Evolutionary conservation across 2,329 filamentous ascomycete genomes (phyloP), one percentile per base, ranked within the genome.

Genomic region (Talaromyces sp.): DNA sequence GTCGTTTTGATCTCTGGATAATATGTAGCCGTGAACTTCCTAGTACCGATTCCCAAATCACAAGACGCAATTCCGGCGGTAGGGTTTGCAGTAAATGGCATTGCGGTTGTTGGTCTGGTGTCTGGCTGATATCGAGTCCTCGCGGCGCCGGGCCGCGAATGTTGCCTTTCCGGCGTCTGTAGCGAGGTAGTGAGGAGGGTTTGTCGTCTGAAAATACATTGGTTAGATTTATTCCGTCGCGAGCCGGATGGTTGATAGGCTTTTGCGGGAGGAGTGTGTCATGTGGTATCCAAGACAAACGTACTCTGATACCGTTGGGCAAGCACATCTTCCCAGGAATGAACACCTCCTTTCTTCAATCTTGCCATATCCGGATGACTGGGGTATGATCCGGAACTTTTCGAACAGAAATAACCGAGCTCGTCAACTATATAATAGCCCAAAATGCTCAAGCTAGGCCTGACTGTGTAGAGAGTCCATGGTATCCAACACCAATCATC

Each of bases 301-400:
- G 69, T 60, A 78, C 77, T 77, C 65, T 77, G 75, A 67, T 78
- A 78, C 65, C 76, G 75, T 60, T 78, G 76, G 31, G 74, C 72
- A 47, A 78, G 68, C 11, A 78, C 76, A 71, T 78, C 77, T 67
- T 78, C 76, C 76, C 77, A 78, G 6, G 75, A 78, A 67, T 78
- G 78, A 1, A 78, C 72, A 0, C 77, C 77, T 45, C 72, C 71
- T 63, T 75, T 78, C 65, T 75, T 78, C 45, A 72, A 72, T 60
- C 72, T 73, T 19, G 75, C 71, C 77, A 78, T 78, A 45, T 45
- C 64, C 19, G 22, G 15, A 51, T 11, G 19, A 47, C 19, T 19
- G 43, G 10, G 8, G 13, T 49, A 27, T 1, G 6, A 49, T 2
- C 45, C 11, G 45, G 3, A 5, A 49, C 2, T 49, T 5, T 13